These are phyloP conservation scores for Nothophaeocryptopus gaeumannii DNA, from an alignment of 2,329 filamentous ascomycete species.

Conservation along the genomic window DNA sequence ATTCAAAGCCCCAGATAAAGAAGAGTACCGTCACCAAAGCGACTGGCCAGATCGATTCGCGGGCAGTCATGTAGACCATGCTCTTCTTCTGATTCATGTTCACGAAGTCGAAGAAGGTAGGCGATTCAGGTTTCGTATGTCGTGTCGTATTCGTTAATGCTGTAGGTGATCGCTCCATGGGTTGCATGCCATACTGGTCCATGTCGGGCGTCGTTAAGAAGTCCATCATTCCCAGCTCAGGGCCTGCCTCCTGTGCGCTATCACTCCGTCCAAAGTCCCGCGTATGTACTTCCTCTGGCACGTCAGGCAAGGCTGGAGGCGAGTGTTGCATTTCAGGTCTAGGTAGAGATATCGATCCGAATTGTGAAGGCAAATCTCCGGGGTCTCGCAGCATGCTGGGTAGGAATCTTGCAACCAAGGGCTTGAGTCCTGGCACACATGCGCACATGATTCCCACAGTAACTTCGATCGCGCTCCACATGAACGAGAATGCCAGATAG, in stretches of 20 bases:
- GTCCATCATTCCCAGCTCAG: constrained; percentile 49
- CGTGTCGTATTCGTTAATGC: constrained; percentile 40
- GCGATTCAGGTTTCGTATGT: constrained; percentile 35
- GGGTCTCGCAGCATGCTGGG: constrained; percentile 56
- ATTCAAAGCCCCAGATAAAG: constrained; percentile 86
- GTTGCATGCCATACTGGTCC: constrained; percentile 23
- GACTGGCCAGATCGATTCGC: constrained; percentile 69
- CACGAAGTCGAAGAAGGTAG: constrained; percentile 73
- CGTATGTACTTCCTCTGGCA: constrained; percentile 23
- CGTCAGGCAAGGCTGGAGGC: constrained; percentile 10
- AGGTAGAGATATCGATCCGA: constrained; percentile 24
- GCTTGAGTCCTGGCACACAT: constrained; percentile 89
- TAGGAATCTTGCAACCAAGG: constrained; percentile 65
- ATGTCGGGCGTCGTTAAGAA: constrained; percentile 53
- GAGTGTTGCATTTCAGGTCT: constrained; percentile 12
- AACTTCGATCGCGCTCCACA: constrained; percentile 93
- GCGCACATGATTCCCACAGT: constrained; percentile 87
- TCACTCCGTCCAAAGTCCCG: constrained; percentile 26
- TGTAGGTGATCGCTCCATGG: constrained; percentile 39
- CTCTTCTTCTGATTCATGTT: constrained; percentile 68
- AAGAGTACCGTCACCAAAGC: constrained; percentile 76
- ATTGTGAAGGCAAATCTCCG: constrained; percentile 35
- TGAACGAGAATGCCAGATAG: constrained; percentile 74
- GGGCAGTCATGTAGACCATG: constrained; percentile 62
- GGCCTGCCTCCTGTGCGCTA: constrained; percentile 12